Conservation (phyloP, 768 basidiomycete species). For the Leccinum aurantiacum region DNA sequence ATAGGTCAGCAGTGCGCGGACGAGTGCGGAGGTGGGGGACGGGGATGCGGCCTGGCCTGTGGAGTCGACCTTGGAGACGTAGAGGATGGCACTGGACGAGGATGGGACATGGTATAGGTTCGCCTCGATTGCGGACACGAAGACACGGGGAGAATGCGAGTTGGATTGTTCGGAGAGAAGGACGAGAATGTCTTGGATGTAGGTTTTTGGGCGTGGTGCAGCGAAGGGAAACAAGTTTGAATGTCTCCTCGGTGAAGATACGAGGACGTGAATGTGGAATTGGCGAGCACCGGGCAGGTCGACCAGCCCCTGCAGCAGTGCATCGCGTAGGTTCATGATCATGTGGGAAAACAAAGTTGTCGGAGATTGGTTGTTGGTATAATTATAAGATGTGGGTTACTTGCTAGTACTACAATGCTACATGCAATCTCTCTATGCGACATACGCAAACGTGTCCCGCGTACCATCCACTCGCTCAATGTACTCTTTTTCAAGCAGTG, state of each 20-base stretch:
- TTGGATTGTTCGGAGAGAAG: slow-evolving; percentile 64
- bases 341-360: slow-evolving; percentile 24
- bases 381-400: slow-evolving; percentile 6
- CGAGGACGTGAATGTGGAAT: slow-evolving; percentile 75
- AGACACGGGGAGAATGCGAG: slow-evolving; percentile 50
- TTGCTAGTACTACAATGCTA: slow-evolving; percentile 3
- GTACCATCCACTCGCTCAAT: slow-evolving; percentile 91
- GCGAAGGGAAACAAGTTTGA: slow-evolving; percentile 75
- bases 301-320: slow-evolving; percentile 55
- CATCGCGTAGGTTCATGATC: slow-evolving; percentile 56
- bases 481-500: slow-evolving; percentile 94
- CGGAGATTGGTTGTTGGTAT: slow-evolving; percentile 11
- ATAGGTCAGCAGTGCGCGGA: slow-evolving; percentile 61
- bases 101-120: slow-evolving; percentile 70
- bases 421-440: slow-evolving; percentile 30
- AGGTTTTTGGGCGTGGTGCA: slow-evolving; percentile 59
- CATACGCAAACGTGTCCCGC: slow-evolving; percentile 65
- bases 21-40: slow-evolving; percentile 69
- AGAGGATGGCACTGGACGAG: slow-evolving; percentile 71
- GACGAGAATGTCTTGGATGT: slow-evolving; percentile 75
- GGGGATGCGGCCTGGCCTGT: slow-evolving; percentile 71
- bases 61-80: slow-evolving; percentile 93
- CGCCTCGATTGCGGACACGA: slow-evolving; percentile 81
- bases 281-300: slow-evolving; percentile 63
- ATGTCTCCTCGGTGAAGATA: slow-evolving; percentile 66